Evolutionary conservation across 257 asterid species (phyloP).

Genomic region (Fraxinus pennsylvanica): DNA sequence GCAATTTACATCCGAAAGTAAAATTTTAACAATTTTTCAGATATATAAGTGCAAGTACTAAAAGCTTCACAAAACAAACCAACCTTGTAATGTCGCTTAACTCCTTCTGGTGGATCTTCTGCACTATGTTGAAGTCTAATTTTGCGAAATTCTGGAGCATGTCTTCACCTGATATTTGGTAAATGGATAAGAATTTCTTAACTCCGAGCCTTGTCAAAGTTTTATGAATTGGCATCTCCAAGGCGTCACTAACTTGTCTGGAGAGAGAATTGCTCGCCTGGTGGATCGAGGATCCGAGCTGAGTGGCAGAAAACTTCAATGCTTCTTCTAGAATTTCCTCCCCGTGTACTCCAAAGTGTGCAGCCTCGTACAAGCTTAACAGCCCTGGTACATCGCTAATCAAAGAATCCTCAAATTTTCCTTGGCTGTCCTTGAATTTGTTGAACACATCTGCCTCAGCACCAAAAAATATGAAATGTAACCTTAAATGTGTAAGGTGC

Average conservation of each 20-base stretch:
- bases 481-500: too few species aligned
- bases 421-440: constrained; percentile 1
- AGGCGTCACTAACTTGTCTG: constrained; percentile 19
- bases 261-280: background rate
- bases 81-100: constrained; percentile 28
- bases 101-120: constrained; percentile 31
- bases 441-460: too few species aligned
- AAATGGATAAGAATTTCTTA: constrained; percentile 23
- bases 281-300: constrained; percentile 7
- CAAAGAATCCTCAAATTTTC: constrained; percentile 12
- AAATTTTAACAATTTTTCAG: too few species aligned
- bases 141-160: constrained; percentile 28
- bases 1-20: background rate
- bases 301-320: constrained; percentile 24
- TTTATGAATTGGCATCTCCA: constrained; percentile 25
- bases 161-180: constrained; percentile 19
- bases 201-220: constrained; percentile 30
- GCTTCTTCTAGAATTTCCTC: constrained; percentile 25
- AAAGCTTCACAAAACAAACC: background rate
- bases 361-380: constrained; percentile 39
- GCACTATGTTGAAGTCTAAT: constrained; percentile 34
- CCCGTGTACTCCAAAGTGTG: constrained; percentile 21
- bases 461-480: too few species aligned
- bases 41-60: background rate
- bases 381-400: constrained; percentile 17